phyloP scores from a whole-genome alignment of 495 filamentous ascomycete species.

The Pyronema omphalodes region DNA sequence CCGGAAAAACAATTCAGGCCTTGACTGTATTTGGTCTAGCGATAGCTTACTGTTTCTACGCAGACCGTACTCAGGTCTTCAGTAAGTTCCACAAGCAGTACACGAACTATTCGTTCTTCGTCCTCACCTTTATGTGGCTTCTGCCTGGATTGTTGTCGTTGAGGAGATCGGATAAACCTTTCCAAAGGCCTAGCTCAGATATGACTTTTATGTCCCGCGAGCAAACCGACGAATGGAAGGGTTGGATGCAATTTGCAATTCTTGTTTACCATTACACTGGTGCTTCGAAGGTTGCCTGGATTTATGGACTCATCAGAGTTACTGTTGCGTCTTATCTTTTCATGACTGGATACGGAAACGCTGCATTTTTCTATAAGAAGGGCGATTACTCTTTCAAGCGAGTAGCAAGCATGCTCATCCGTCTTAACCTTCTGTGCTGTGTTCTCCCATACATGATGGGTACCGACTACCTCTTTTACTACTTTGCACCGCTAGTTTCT shows the following conservation, averaged over 20 bases:
- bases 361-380: constrained; percentile 36
- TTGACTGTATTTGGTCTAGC: constrained; percentile 26
- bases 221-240: constrained; percentile 47
- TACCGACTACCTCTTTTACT: constrained; percentile 40
- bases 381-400: constrained; percentile 37
- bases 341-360: constrained; percentile 41
- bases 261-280: constrained; percentile 41
- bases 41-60: constrained; percentile 34
- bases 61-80: constrained; percentile 38
- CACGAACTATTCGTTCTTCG: constrained; percentile 26
- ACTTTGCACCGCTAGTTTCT: constrained; percentile 39
- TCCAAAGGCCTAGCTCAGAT: constrained; percentile 1
- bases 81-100: constrained; percentile 39
- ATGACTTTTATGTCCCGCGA: constrained; percentile 31
- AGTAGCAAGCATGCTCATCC: constrained; percentile 32
- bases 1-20: constrained; percentile 14
- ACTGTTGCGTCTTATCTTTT: constrained; percentile 44
- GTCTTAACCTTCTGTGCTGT: constrained; percentile 37
- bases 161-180: constrained; percentile 13
- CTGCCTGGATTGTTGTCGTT: constrained; percentile 27
- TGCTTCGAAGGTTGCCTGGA: constrained; percentile 32
- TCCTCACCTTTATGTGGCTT: constrained; percentile 23
- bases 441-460: constrained; percentile 38
- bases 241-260: constrained; percentile 42
- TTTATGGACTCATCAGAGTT: constrained; percentile 37